phyloP scores from a whole-genome alignment of 306 rosid genomes.

The Macrotyloma uniflorum region DNA sequence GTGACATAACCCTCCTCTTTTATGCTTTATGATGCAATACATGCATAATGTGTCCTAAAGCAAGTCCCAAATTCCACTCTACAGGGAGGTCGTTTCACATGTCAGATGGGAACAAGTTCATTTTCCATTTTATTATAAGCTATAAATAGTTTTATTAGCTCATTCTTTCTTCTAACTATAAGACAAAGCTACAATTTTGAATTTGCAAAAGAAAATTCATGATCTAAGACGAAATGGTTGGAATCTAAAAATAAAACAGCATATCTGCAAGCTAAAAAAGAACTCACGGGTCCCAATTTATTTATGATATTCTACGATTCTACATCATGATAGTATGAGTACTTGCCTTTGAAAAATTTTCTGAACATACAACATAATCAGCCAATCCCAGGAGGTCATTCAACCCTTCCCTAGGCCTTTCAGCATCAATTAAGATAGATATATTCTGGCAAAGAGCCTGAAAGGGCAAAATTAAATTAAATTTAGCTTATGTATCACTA shows the following conservation, averaged over 20 bases:
- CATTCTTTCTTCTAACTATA: constrained; percentile 1
- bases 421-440: constrained; percentile 82
- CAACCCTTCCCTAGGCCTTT: constrained; percentile 84
- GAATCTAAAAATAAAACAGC: neutral
- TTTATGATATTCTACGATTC: neutral
- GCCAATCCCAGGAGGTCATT: constrained; percentile 69
- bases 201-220: neutral
- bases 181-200: constrained; percentile 1
- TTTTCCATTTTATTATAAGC: neutral
- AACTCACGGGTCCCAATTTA: neutral
- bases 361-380: constrained; percentile 75
- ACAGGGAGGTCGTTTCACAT: neutral
- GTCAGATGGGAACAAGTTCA: neutral
- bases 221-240: neutral
- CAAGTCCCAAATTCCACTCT: neutral
- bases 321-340: constrained; percentile 20
- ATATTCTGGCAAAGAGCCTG: constrained; percentile 76
- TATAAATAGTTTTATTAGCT: neutral
- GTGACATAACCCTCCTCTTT: neutral
- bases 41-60: neutral
- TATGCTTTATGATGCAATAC: neutral
- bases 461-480: constrained; percentile 20
- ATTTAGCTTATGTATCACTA: constrained; percentile 15
- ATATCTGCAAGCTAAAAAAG: constrained; percentile 21
- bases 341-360: constrained; percentile 85